Conservation (phyloP, 2,329 filamentous ascomycete species). For the Orbilia oligospora region DNA sequence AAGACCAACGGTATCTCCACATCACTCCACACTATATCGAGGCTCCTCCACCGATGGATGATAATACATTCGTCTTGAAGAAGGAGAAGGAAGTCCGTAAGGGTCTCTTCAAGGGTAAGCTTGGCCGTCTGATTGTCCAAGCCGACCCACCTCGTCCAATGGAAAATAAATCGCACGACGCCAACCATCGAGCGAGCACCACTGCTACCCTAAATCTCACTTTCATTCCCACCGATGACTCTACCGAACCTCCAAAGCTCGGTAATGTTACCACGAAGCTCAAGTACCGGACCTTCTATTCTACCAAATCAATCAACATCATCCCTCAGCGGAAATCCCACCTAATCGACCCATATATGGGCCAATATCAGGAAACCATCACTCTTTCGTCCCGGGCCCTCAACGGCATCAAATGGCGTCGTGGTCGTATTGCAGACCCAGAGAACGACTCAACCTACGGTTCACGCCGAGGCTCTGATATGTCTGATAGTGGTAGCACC, state of each 20-base stretch:
- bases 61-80: conserved; percentile 71
- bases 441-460: conserved; percentile 58
- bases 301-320: conserved; percentile 62
- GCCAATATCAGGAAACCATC: conserved; percentile 62
- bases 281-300: conserved; percentile 63
- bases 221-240: conserved; percentile 59
- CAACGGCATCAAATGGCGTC: conserved; percentile 62
- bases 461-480: conserved; percentile 52
- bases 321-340: conserved; percentile 61
- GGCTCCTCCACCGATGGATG: conserved; percentile 72
- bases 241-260: conserved; percentile 62
- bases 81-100: conserved; percentile 75
- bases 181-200: conserved; percentile 70
- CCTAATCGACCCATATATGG: conserved; percentile 59
- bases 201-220: conserved; percentile 64
- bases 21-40: conserved; percentile 74
- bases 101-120: conserved; percentile 73
- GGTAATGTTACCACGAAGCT: conserved; percentile 62
- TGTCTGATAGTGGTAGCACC: conserved; percentile 50
- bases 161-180: conserved; percentile 67
- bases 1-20: conserved; percentile 72
- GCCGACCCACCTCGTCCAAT: conserved; percentile 74
- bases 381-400: conserved; percentile 62
- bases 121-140: conserved; percentile 73
- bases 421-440: conserved; percentile 40